phyloP scores from a whole-genome alignment of 2,329 filamentous ascomycete species.

The Karstenula rhodostoma region DNA sequence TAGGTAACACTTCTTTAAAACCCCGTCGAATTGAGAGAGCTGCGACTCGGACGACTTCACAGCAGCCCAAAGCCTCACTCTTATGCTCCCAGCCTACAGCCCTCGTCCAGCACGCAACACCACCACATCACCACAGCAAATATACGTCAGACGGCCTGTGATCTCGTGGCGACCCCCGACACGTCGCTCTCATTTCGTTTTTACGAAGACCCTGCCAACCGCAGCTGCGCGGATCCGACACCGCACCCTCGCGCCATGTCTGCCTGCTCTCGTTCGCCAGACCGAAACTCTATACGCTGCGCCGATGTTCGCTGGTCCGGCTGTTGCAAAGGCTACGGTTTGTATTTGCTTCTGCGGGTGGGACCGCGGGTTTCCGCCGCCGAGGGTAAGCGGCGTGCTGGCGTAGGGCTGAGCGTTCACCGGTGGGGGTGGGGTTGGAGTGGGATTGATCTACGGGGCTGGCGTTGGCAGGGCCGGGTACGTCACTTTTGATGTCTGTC shows the following conservation, averaged over 20 bases:
- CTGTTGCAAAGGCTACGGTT: background rate
- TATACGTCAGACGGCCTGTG: constrained; percentile 7
- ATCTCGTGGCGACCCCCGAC: constrained; percentile 5
- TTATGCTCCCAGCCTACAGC: background rate
- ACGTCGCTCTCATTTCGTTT: constrained; percentile 4
- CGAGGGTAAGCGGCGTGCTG: constrained; percentile 6
- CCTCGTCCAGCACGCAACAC: background rate
- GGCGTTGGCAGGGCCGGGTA: no score
- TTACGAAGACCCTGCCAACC: constrained; percentile 1
- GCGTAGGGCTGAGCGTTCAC: constrained; percentile 6
- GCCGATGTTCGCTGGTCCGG: background rate
- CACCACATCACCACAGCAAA: background rate
- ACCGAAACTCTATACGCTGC: background rate
- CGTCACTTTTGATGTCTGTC: constrained; percentile 4
- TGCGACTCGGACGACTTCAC: no score
- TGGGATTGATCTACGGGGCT: constrained; percentile 2
- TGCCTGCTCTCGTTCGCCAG: background rate
- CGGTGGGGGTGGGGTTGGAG: background rate
- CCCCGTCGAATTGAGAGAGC: background rate
- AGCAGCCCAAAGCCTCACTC: background rate
- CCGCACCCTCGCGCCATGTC: background rate
- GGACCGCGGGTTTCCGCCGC: background rate
- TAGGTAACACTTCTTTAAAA: background rate
- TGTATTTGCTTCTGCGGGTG: background rate
- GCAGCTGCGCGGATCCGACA: background rate